Evolutionary conservation across 257 asterid genomes (phyloP).

Genomic region (Hygrophila difformis): DNA sequence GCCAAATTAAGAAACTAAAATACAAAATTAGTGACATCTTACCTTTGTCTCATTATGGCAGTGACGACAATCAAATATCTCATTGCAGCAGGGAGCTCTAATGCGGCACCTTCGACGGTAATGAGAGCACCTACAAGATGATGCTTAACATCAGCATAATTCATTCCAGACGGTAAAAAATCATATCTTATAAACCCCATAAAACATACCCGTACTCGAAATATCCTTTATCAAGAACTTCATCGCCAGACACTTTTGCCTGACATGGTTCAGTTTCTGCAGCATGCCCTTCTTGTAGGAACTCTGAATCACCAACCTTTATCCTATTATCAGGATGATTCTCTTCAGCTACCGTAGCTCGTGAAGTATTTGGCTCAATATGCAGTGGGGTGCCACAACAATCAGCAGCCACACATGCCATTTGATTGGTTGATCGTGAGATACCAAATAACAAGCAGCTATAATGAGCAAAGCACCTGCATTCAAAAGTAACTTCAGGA

Average conservation of each 20-base stretch:
- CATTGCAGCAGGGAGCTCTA: constrained; percentile 83
- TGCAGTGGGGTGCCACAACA: constrained; percentile 22
- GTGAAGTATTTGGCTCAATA: constrained; percentile 22
- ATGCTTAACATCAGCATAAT: constrained; percentile 14
- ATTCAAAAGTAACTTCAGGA: constrained; percentile 49
- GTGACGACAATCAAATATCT: constrained; percentile 75
- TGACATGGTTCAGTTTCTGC: constrained; percentile 17
- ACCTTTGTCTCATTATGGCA: constrained; percentile 93
- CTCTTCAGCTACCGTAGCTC: constrained; percentile 15
- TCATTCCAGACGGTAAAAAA: constrained; percentile 3
- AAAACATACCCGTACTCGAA: constrained; percentile 64
- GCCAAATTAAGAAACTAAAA: neutral
- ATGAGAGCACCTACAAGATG: constrained; percentile 61
- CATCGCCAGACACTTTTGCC: constrained; percentile 22
- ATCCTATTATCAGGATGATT: constrained; percentile 15
- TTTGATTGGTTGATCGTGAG: no score
- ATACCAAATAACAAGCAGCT: constrained; percentile 31
- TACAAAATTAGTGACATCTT: constrained; percentile 1
- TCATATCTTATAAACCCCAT: neutral
- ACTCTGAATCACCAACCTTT: constrained; percentile 17
- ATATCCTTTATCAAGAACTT: constrained; percentile 48
- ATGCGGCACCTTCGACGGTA: constrained; percentile 80
- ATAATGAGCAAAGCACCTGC: constrained; percentile 54
- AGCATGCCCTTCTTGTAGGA: constrained; percentile 20
- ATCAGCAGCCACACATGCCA: constrained; percentile 48